Conservation (phyloP, 148 eudicot genomes). For the Hydrangea macrophylla region DNA sequence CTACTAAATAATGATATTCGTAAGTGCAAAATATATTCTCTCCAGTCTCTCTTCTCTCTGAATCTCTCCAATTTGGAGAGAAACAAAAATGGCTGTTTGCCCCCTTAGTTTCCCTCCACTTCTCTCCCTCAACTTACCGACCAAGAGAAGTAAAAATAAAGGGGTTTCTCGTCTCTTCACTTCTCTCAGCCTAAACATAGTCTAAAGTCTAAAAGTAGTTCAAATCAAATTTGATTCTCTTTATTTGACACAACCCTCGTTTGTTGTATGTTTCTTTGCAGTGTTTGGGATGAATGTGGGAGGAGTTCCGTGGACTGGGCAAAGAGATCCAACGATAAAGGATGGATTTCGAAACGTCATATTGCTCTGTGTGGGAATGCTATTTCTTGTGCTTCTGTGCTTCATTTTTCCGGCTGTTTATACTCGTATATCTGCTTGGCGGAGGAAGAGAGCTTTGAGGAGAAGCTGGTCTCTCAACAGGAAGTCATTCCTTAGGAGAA, state of each 20-base stretch:
- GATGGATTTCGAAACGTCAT: slow-evolving; percentile 83
- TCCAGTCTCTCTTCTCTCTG: no score
- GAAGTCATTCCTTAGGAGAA: slow-evolving; percentile 45
- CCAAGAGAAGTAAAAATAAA: no score
- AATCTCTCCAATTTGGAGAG: no score
- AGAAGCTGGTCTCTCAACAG: slow-evolving; percentile 69
- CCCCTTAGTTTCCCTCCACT: no score
- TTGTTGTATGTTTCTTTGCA: slow-evolving; percentile 25
- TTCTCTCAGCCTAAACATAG: no score
- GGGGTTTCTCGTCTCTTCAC: no score
- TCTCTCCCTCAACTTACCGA: no score
- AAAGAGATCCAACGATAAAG: slow-evolving; percentile 50
- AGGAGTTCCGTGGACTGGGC: slow-evolving; percentile 95
- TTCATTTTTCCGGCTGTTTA: slow-evolving; percentile 60
- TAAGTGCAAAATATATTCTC: no score
- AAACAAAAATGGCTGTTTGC: no score
- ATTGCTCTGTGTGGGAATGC: slow-evolving; percentile 52
- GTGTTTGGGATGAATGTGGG: slow-evolving; percentile 99
- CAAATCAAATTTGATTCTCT: neutral
- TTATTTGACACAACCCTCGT: neutral
- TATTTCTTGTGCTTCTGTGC: slow-evolving; percentile 66
- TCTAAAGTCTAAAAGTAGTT: neutral
- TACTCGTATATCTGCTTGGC: slow-evolving; percentile 57
- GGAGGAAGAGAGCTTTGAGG: slow-evolving; percentile 41
- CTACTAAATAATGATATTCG: no score